These are phyloP conservation scores for Malbranchea cinnamomea DNA, from an alignment of 2,329 filamentous ascomycete species.

Conservation along the genomic window DNA sequence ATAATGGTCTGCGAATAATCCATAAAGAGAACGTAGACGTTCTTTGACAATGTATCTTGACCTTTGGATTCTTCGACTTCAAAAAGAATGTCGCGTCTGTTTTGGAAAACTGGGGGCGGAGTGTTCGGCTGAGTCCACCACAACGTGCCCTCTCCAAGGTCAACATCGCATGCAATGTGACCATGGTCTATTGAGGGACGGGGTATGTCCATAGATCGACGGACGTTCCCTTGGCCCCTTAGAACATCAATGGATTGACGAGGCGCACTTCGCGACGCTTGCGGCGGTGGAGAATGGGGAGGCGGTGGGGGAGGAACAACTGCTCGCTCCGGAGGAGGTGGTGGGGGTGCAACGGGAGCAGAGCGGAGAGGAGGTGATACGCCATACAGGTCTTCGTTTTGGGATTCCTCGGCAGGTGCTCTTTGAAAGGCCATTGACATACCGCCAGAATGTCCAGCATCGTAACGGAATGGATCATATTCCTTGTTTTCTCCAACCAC, in stretches of 20 bases:
- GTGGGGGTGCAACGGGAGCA: conserved; percentile 17
- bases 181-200: conserved; percentile 64
- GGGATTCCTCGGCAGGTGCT: conserved; percentile 18
- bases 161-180: conserved; percentile 76
- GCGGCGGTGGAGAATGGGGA: conserved; percentile 26
- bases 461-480: conserved; percentile 39
- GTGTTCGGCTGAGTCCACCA: conserved; percentile 82
- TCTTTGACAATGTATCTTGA: conserved; percentile 57
- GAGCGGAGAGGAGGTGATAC: conserved; percentile 25
- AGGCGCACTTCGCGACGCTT: conserved; percentile 30
- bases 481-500: conserved; percentile 41
- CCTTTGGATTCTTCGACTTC: conserved; percentile 71
- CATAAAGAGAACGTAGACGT: conserved; percentile 76
- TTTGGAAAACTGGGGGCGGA: conserved; percentile 68
- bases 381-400: conserved; percentile 34
- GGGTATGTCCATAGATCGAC: conserved; percentile 58
- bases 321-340: conserved; percentile 25
- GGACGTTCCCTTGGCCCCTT: conserved; percentile 34
- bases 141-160: conserved; percentile 54
- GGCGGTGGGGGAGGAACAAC: conserved; percentile 35
- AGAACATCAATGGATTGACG: conserved; percentile 50
- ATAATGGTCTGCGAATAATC: conserved; percentile 95
- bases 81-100: conserved; percentile 65
- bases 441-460: conserved; percentile 9
- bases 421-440: conserved; percentile 16